These are phyloP conservation scores for Posidonia australis DNA, from an alignment of 106 monocot genomes.

Conservation along the genomic window DNA sequence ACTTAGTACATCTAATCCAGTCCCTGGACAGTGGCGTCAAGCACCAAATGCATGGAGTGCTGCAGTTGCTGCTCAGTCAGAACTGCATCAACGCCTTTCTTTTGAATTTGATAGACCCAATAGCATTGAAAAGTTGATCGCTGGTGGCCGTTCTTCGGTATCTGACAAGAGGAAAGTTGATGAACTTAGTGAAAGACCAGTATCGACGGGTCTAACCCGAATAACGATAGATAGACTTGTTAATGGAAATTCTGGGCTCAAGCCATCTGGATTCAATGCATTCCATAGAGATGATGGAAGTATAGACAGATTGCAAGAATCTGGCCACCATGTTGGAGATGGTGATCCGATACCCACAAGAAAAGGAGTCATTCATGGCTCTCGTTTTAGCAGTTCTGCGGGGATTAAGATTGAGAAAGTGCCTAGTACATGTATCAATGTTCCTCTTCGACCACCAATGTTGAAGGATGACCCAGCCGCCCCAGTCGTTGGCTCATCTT, in stretches of 20 bases:
- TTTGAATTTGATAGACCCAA: slow-evolving; percentile 74
- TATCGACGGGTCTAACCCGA: slow-evolving; percentile 27
- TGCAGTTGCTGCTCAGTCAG: slow-evolving; percentile 48
- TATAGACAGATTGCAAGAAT: slow-evolving; percentile 22
- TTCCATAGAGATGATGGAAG: slow-evolving; percentile 36
- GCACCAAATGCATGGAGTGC: slow-evolving; percentile 53
- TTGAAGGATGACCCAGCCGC: slow-evolving; percentile 14
- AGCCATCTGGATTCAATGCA: slow-evolving; percentile 26
- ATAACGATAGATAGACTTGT: slow-evolving; percentile 33
- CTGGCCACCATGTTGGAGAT: slow-evolving; percentile 21
- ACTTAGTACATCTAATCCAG: slow-evolving; percentile 19
- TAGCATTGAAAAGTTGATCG: slow-evolving; percentile 39
- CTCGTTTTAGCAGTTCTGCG: slow-evolving; percentile 29
- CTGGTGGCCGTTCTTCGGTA: slow-evolving; percentile 30
- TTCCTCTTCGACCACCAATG: slow-evolving; percentile 1
- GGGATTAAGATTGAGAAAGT: slow-evolving; percentile 31
- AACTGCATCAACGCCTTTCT: slow-evolving; percentile 78
- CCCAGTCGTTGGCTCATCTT: slow-evolving; percentile 4
- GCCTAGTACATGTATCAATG: slow-evolving; percentile 15
- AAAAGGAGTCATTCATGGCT: slow-evolving; percentile 29
- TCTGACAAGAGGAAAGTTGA: slow-evolving; percentile 49
- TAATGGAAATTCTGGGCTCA: slow-evolving; percentile 35
- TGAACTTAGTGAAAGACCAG: slow-evolving; percentile 25
- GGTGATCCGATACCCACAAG: slow-evolving; percentile 25
- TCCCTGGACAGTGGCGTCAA: slow-evolving; percentile 85